Evolutionary conservation across 768 basidiomycete species (phyloP), one percentile per base, ranked within the genome.

Genomic region (Podaxis carcinomalis): DNA sequence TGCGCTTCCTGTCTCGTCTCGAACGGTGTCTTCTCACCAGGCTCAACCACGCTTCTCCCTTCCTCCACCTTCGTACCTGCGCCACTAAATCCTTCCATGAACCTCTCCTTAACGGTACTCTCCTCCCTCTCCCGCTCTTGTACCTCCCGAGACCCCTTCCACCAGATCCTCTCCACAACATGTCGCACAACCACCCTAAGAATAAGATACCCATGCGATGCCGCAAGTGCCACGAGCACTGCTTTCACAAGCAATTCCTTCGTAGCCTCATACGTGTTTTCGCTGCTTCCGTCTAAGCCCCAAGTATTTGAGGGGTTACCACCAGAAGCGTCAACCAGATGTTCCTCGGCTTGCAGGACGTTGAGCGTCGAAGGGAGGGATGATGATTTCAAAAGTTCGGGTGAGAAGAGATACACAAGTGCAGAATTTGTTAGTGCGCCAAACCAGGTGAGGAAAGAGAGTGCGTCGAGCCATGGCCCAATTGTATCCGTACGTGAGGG

Each of bases 381-480:
- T 16, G 52, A 54, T 2, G 42, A 53, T 44, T 44, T 42, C n/a
- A 62, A 50, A 14, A 60, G 51, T 53, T 36, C 13, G 13, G 40
- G 19, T 19, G 82, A 85, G 81, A 97, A 96, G 65, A 97, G 85
- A 76, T 93, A 95, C 53, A 96, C 89, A 57, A 99, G 84, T 5
- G 95, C 89, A 0, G 93, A 82, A 73, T 95, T 97, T 28, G 89
- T 93, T 32, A 98, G 77, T 0, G 94, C 88, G 3, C 88, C 87
- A 54, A 96, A 77, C 94, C 95, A 98, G 11, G 93, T 83, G 70
- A 99, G 80, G 78, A 93, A 89, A 5, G 88, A 85, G 62, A 99
- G 78, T 11, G 88, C 85, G 55, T 95, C 88, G 46, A 98, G 83
- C 96, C 96, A 99, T 0, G 94, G 91, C 0, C 96, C 96, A 62